These are phyloP conservation scores for Paracorniculantispora psalliotae DNA, from an alignment of 2,329 filamentous ascomycete genomes.

Conservation along the genomic window DNA sequence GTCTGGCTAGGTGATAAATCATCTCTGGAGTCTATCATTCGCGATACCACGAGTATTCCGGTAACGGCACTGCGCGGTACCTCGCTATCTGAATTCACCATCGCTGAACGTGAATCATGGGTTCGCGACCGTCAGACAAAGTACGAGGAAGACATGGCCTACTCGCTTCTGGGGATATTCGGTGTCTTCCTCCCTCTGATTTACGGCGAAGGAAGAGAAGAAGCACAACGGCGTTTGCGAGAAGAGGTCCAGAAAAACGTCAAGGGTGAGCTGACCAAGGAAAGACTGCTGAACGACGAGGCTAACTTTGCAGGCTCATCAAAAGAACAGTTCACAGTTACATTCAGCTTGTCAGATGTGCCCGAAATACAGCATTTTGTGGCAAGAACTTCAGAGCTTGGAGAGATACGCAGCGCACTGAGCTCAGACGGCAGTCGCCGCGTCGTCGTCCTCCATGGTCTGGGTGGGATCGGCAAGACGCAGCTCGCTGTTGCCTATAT, in stretches of 20 bases:
- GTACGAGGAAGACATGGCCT: constrained; percentile 20
- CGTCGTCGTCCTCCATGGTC: constrained; percentile 32
- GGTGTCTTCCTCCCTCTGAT: constrained; percentile 24
- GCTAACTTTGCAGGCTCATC: background rate
- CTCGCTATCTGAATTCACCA: background rate
- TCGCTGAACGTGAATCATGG: constrained; percentile 23
- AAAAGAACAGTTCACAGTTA: background rate
- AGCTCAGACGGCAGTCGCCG: constrained; percentile 11
- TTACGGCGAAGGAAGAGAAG: constrained; percentile 21
- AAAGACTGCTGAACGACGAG: background rate
- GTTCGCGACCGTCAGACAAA: constrained; percentile 18
- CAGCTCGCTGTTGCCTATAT: constrained; percentile 35
- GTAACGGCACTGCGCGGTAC: background rate
- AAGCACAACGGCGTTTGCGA: constrained; percentile 18
- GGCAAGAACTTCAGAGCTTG: constrained; percentile 18
- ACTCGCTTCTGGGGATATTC: constrained; percentile 24
- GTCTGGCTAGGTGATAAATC: background rate
- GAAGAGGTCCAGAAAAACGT: background rate
- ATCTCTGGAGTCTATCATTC: background rate
- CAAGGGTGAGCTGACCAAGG: background rate
- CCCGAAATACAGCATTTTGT: constrained; percentile 16
- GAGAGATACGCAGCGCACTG: constrained; percentile 15
- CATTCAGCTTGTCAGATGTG: background rate
- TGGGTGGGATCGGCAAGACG: constrained; percentile 42
- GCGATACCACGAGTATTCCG: constrained; percentile 2